Percentiles rank a stretch among this genome's conserved stretches.
Evolutionary conservation across 176 grass and related monocot genomes (phyloP).

Genomic region (Bromus sterilis): DNA sequence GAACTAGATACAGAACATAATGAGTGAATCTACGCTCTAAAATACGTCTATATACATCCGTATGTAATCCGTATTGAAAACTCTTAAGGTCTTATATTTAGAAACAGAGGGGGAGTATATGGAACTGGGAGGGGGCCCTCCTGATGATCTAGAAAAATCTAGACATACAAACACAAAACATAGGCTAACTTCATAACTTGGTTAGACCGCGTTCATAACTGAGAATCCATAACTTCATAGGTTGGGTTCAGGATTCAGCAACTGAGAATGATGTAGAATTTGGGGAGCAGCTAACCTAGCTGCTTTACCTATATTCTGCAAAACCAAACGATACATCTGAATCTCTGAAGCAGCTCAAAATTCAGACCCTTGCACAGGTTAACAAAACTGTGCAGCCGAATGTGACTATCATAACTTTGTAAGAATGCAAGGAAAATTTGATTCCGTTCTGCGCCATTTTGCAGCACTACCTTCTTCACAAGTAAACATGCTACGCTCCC

Average conservation of each 20-base stretch:
- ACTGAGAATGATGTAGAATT: not conserved
- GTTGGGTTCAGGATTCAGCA: not conserved
- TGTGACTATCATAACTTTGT: not conserved
- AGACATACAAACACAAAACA: no score
- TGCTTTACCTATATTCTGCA: not conserved
- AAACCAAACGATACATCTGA: not conserved
- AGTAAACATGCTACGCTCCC: not conserved
- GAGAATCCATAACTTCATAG: no score
- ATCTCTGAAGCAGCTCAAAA: not conserved
- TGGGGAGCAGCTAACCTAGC: not conserved
- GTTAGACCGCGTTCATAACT: no score
- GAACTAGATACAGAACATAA: no score
- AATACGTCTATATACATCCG: no score
- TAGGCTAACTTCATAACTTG: no score
- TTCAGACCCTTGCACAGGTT: not conserved
- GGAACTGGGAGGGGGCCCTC: no score
- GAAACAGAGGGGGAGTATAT: no score
- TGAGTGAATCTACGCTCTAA: no score
- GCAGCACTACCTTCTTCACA: not conserved
- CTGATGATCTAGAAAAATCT: no score
- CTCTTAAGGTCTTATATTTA: no score
- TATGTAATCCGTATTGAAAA: no score
- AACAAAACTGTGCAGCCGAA: not conserved
- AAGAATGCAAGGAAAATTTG: not conserved
- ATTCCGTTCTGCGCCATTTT: not conserved